These are phyloP conservation scores for Ramichloridium luteum DNA, from an alignment of 2,329 filamentous ascomycete species.

Conservation along the genomic window DNA sequence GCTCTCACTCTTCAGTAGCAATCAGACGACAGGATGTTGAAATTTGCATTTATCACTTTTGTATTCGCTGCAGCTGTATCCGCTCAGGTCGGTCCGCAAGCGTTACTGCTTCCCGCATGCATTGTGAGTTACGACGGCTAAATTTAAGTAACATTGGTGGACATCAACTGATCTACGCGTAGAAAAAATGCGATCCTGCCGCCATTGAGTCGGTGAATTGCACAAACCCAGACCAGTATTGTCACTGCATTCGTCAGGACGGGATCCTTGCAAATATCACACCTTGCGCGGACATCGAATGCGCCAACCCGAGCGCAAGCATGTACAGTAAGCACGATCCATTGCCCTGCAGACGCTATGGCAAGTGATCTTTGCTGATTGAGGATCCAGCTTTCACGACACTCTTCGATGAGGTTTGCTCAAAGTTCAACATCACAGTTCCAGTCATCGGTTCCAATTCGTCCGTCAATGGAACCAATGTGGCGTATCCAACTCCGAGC, in stretches of 20 bases:
- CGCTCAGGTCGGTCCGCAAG: slow-evolving; percentile 13
- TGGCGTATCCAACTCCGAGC: slow-evolving; percentile 3
- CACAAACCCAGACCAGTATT: slow-evolving; percentile 14
- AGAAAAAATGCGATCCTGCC: slow-evolving; percentile 14
- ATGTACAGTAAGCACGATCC: slow-evolving; percentile 9
- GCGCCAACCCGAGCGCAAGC: slow-evolving; percentile 8
- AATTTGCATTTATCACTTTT: too few species aligned
- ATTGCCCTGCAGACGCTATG: too few species aligned
- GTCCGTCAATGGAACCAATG: slow-evolving; percentile 10
- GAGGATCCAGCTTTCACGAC: slow-evolving; percentile 3
- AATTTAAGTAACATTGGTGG: neutral
- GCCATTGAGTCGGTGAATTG: slow-evolving; percentile 16
- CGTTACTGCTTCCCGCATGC: slow-evolving; percentile 10
- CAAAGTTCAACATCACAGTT: slow-evolving; percentile 4
- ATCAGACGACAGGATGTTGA: too few species aligned
- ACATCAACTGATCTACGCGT: neutral
- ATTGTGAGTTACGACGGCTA: slow-evolving; percentile 7
- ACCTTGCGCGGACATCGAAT: slow-evolving; percentile 10
- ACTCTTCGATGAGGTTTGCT: slow-evolving; percentile 1
- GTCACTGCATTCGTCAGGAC: slow-evolving; percentile 13
- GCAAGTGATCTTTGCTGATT: neutral
- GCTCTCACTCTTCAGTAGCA: too few species aligned
- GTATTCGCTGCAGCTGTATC: slow-evolving; percentile 1
- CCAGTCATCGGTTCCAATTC: slow-evolving; percentile 8
- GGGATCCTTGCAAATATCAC: slow-evolving; percentile 14